A percentile compares a stretch with the other conserved stretches of the same genome.
These are phyloP conservation scores for Magnusiomyces sp. DNA, from an alignment of 1,139 yeast species.

Conservation along the genomic window DNA sequence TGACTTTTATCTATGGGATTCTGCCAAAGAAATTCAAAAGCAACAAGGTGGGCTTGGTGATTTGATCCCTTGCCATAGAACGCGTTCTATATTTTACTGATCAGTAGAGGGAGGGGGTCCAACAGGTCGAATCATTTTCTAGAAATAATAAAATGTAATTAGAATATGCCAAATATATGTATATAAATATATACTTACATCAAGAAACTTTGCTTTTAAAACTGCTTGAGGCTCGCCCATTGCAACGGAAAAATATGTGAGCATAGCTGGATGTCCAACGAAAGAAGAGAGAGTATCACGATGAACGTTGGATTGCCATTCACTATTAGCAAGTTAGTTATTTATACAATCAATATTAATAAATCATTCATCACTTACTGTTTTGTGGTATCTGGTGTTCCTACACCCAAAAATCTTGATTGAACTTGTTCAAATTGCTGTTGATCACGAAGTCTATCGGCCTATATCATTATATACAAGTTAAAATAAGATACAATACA, in stretches of 20 bases:
- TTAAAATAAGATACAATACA: too few relatives aligned
- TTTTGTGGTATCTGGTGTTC: conserved; percentile 58
- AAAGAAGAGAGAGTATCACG: conserved; percentile 69
- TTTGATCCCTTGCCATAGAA: conserved; percentile 32
- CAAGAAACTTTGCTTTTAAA: conserved; percentile 46
- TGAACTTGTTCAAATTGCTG: conserved; percentile 55
- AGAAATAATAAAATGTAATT: background rate
- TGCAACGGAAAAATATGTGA: conserved; percentile 62
- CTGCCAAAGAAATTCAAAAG: conserved; percentile 34
- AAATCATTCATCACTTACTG: conserved; percentile 24
- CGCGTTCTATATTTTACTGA: conserved; percentile 30
- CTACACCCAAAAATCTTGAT: conserved; percentile 59
- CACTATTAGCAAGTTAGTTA: conserved; percentile 24
- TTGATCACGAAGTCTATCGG: conserved; percentile 61
- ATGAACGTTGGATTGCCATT: conserved; percentile 54
- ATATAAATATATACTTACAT: conserved; percentile 24
- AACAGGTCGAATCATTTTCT: conserved; percentile 47
- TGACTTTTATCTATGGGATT: conserved; percentile 39
- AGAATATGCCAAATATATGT: background rate
- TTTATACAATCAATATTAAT: conserved; percentile 8
- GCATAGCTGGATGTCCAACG: conserved; percentile 57
- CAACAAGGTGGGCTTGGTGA: conserved; percentile 18
- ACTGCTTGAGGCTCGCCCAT: conserved; percentile 45
- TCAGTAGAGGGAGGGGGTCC: conserved; percentile 22
- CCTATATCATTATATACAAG: too few relatives aligned